Conservation (phyloP, 495 filamentous ascomycete genomes). For the Penicillium macrosclerotiorum region DNA sequence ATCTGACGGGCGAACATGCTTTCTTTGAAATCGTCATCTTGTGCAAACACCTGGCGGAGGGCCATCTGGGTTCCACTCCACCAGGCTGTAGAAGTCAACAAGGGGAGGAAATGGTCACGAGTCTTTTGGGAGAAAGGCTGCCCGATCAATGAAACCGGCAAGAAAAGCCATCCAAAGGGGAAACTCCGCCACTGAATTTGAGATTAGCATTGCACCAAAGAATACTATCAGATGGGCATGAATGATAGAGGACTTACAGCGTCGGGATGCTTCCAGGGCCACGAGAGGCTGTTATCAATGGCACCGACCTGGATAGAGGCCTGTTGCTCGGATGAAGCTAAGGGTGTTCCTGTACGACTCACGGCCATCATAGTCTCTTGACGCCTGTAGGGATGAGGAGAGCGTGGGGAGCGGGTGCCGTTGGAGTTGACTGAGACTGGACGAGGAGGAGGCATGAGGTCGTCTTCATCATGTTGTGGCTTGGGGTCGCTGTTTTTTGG, state of each 20-base stretch:
- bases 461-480: conserved; percentile 45
- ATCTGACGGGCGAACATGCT: conserved; percentile 97
- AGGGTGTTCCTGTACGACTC: conserved; percentile 58
- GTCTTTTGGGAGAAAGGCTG: conserved; percentile 93
- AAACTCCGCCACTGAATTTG: conserved; percentile 72
- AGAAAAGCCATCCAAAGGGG: conserved; percentile 97
- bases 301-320: conserved; percentile 79
- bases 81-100: conserved; percentile 91
- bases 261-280: conserved; percentile 99
- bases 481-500: conserved; percentile 58
- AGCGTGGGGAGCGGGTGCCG: conserved; percentile 44
- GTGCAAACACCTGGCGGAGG: conserved; percentile 77
- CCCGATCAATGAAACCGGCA: conserved; percentile 93
- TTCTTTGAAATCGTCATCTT: conserved; percentile 95
- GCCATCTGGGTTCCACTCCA: conserved; percentile 93
- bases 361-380: conserved; percentile 83
- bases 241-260: conserved; percentile 52
- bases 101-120: conserved; percentile 86
- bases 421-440: conserved; percentile 53
- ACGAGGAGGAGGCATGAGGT: conserved; percentile 53
- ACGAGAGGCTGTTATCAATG: conserved; percentile 96
- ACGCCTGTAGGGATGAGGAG: conserved; percentile 69
- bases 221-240: background rate
- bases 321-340: conserved; percentile 42
- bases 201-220: conserved; percentile 23